Evolutionary conservation across 2,329 filamentous ascomycete species (phyloP), one percentile per base, ranked within the genome.

Genomic region (Daldinia sp.): DNA sequence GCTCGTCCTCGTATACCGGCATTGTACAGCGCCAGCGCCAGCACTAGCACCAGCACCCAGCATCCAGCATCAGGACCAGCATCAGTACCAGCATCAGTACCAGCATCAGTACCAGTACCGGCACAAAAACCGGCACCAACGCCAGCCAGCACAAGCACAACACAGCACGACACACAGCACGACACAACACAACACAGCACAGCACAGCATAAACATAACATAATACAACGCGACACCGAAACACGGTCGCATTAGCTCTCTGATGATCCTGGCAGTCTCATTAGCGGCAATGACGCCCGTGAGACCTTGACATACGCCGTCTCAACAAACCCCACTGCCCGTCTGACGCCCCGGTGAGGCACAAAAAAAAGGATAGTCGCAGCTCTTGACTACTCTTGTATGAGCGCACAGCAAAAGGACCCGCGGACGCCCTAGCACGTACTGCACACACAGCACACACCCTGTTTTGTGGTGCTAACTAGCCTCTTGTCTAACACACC

Each of bases 401-500:
- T 60, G 61, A 70, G 63, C 71, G 65, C 69, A 73, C 73, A 65
- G 70, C 69, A 72, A 65, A 65, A 63, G 65, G 67, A 70, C 68
- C 69, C 35, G 10, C 35, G 10, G 61, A 42, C 63, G 63, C 60
- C 62, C 60, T 50, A 44, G 63, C 57, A 54, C 75, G 74, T 74
- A 74, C 73, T 68, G 33, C 55, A 58, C 75, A 74, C 75, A 74
- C 73, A 68, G 33, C 55, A 58, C 53, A 42, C 18, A 28, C 53
- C 74, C 72, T 73, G 72, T 72, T 69, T 64, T 72, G 72, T 73
- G 69, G 73, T 73, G 71, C 71, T 73, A 60, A 20, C 18, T 56
- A 65, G 63, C 68, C 68, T 70, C 26, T 76, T 76, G 77, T 78
- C 73, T 74, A 77, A 78, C 76, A 77, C 77, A 78, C 77, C 75